phyloP scores from a whole-genome alignment of 192 early-diverging fungal genomes.

The Umbelopsis ramanniana region DNA sequence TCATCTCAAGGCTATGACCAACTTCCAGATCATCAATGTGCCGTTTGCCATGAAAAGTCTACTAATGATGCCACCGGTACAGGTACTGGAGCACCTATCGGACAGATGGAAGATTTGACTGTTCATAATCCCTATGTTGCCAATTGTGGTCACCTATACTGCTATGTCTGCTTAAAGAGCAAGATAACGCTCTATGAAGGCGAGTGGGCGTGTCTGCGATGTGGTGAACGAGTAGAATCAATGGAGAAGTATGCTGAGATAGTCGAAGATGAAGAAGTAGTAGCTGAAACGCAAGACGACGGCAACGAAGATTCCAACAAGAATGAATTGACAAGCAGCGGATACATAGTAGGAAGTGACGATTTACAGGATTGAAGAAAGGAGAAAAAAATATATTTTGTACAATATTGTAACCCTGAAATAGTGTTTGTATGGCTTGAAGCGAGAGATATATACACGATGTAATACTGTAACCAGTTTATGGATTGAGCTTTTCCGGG shows the following conservation, averaged over 20 bases:
- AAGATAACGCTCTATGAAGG: conserved; percentile 72
- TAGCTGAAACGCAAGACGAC: conserved; percentile 15
- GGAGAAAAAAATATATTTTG: conserved; percentile 6
- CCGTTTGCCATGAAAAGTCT: conserved; percentile 74
- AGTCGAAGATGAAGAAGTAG: conserved; percentile 48
- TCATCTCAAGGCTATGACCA: conserved; percentile 48
- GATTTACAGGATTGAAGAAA: conserved; percentile 14
- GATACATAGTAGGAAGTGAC: conserved; percentile 5
- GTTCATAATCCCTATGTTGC: conserved; percentile 78
- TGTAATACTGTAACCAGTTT: too few relatives aligned
- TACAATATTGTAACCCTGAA: conserved; percentile 9
- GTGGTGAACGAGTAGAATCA: conserved; percentile 65
- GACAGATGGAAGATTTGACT: conserved; percentile 34
- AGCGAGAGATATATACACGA: neutral
- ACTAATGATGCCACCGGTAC: conserved; percentile 7
- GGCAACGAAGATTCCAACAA: neutral
- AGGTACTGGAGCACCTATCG: conserved; percentile 34
- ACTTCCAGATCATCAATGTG: conserved; percentile 72
- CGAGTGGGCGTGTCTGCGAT: conserved; percentile 79
- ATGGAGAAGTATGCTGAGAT: conserved; percentile 55
- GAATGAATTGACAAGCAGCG: conserved; percentile 1
- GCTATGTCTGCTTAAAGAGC: conserved; percentile 89
- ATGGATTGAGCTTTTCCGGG: conserved; percentile 17
- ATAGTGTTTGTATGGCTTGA: neutral
- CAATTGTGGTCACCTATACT: conserved; percentile 85